phyloP scores from a whole-genome alignment of 1,284 basidiomycete species.

The Filobasidium uniguttulatum region DNA sequence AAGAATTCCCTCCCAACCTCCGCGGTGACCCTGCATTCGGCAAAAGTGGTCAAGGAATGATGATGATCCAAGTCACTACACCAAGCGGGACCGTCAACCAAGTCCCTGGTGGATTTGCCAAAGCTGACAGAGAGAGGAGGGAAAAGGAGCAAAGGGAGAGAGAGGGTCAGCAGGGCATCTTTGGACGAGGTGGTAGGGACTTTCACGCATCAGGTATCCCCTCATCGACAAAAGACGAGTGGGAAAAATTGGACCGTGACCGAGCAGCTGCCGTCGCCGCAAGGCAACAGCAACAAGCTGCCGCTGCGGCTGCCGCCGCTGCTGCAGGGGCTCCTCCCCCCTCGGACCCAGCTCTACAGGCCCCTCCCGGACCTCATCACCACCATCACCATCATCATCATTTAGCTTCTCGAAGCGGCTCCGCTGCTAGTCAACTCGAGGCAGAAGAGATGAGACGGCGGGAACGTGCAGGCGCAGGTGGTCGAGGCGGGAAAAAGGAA shows the following conservation, averaged over 20 bases:
- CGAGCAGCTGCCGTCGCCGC: constrained; percentile 1
- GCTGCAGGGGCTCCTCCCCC: too few relatives aligned
- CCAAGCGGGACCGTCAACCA: constrained; percentile 67
- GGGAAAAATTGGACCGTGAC: neutral
- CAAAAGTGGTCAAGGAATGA: constrained; percentile 45
- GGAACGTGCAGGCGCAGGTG: too few relatives aligned
- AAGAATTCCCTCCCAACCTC: constrained; percentile 10
- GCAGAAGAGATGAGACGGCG: too few relatives aligned
- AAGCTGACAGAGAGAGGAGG: constrained; percentile 22
- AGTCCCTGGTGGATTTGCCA: constrained; percentile 36
- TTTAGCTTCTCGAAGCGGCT: constrained; percentile 11
- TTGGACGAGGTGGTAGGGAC: too few relatives aligned
- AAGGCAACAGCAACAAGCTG: neutral
- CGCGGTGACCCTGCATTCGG: constrained; percentile 15
- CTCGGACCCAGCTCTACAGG: constrained; percentile 14
- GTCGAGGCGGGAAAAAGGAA: too few relatives aligned
- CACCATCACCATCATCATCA: constrained; percentile 15
- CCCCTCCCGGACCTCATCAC: constrained; percentile 22
- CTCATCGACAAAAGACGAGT: too few relatives aligned
- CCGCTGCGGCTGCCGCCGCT: too few relatives aligned
- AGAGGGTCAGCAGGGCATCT: constrained; percentile 3
- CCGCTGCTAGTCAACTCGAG: too few relatives aligned
- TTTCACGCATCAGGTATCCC: too few relatives aligned
- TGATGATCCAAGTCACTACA: constrained; percentile 87
- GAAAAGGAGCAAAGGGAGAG: constrained; percentile 13